Evolutionary conservation across 2,329 filamentous ascomycete genomes (phyloP).

Genomic region (Magnaporthiopsis incrustans): DNA sequence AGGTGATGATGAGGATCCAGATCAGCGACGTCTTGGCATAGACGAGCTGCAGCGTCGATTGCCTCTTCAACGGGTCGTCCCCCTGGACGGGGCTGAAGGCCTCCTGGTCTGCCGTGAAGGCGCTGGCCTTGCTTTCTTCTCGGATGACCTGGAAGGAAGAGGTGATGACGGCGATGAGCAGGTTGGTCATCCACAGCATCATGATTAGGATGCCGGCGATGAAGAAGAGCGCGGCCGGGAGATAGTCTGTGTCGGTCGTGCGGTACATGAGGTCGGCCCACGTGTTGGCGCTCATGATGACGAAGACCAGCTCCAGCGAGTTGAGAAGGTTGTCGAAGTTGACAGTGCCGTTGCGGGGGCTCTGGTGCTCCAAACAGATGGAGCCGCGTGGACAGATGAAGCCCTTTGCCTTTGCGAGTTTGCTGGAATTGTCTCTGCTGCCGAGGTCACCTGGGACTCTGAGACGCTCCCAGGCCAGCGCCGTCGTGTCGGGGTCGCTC

Average conservation of each 20-base stretch:
- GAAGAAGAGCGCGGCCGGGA: conserved; percentile 73
- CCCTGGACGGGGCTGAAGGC: conserved; percentile 21
- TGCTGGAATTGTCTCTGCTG: conserved; percentile 23
- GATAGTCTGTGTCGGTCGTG: conserved; percentile 84
- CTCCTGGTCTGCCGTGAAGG: conserved; percentile 72
- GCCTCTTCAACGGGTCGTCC: conserved; percentile 32
- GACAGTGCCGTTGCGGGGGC: conserved; percentile 77
- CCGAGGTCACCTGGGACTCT: conserved; percentile 26
- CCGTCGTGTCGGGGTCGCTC: conserved; percentile 32
- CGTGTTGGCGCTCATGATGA: conserved; percentile 97
- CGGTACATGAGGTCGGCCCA: conserved; percentile 94
- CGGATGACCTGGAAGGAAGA: conserved; percentile 97
- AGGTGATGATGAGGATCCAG: conserved; percentile 75
- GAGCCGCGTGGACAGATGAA: conserved; percentile 82
- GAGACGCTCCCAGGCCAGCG: conserved; percentile 57
- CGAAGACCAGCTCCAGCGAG: conserved; percentile 89
- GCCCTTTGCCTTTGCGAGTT: conserved; percentile 53
- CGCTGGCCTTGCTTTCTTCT: conserved; percentile 89
- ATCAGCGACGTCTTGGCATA: conserved; percentile 68
- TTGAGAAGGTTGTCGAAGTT: conserved; percentile 94
- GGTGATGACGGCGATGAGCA: conserved; percentile 93
- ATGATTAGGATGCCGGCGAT: conserved; percentile 75
- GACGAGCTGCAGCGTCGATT: conserved; percentile 53
- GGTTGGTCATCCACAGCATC: conserved; percentile 92
- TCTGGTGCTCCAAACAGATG: conserved; percentile 68